A percentile compares a stretch with the other conserved stretches of the same genome.
Conservation (phyloP, 2,329 filamentous ascomycete genomes). For the Calonectria leucothoes region DNA sequence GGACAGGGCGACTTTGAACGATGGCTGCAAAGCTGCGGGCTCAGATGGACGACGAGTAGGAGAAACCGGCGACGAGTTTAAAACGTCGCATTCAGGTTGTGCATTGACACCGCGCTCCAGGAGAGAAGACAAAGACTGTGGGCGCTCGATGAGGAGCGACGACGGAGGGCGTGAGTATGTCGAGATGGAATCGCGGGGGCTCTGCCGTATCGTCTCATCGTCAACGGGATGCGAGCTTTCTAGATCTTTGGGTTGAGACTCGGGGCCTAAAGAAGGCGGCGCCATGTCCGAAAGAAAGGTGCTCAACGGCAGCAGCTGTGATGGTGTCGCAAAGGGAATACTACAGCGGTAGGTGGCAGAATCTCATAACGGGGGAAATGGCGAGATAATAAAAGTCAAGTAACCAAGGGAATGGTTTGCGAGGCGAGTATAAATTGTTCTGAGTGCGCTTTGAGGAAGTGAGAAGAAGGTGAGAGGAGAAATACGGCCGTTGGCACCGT, state of each 20-base stretch:
- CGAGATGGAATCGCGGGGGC: background rate
- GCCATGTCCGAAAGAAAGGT: background rate
- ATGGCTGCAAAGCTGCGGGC: slow-evolving; percentile 10
- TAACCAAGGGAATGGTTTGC: background rate
- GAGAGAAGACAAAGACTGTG: background rate
- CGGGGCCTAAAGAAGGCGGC: background rate
- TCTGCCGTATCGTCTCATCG: background rate
- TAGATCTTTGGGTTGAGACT: too few relatives aligned
- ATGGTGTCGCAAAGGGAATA: background rate
- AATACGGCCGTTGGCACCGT: background rate
- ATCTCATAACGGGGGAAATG: background rate
- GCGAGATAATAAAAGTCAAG: background rate
- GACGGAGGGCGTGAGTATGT: slow-evolving; percentile 27
- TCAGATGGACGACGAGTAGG: background rate
- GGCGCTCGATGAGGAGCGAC: slow-evolving; percentile 31
- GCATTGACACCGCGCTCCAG: background rate
- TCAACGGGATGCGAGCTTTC: background rate
- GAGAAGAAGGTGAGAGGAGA: background rate
- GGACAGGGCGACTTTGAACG: background rate
- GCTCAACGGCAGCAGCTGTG: background rate
- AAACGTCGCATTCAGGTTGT: background rate
- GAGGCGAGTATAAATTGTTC: background rate
- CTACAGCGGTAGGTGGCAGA: background rate
- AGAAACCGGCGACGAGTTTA: background rate
- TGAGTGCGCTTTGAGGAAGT: background rate